These are phyloP conservation scores for Colletotrichum spaethianum DNA, from an alignment of 2,329 filamentous ascomycete genomes.

Conservation along the genomic window DNA sequence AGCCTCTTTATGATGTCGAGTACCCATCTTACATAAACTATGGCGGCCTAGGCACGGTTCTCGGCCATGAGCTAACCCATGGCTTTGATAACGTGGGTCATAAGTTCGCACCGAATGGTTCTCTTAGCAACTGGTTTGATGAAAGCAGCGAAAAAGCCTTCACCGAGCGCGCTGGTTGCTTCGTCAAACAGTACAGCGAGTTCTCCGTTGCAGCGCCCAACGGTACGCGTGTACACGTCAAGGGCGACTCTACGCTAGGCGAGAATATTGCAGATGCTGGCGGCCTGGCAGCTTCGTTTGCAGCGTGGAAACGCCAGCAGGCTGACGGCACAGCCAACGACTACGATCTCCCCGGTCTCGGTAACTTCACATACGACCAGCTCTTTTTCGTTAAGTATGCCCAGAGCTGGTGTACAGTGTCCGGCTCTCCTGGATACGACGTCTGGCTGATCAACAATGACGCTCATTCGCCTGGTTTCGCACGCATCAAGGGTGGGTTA, in stretches of 20 bases:
- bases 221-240: slow-evolving; percentile 70
- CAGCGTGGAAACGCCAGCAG: slow-evolving; percentile 74
- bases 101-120: too few relatives aligned
- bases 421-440: slow-evolving; percentile 65
- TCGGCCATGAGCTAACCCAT: too few relatives aligned
- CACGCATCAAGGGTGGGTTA: slow-evolving; percentile 73
- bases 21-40: too few relatives aligned
- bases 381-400: slow-evolving; percentile 77
- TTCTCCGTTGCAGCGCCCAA: slow-evolving; percentile 70
- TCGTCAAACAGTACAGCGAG: slow-evolving; percentile 75
- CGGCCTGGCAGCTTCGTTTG: slow-evolving; percentile 74
- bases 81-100: too few relatives aligned
- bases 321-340: slow-evolving; percentile 61
- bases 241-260: slow-evolving; percentile 73
- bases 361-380: slow-evolving; percentile 75
- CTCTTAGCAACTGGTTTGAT: too few relatives aligned
- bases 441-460: slow-evolving; percentile 72
- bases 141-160: slow-evolving; percentile 57
- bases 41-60: too few relatives aligned
- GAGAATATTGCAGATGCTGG: slow-evolving; percentile 82
- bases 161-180: slow-evolving; percentile 72
- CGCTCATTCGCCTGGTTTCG: slow-evolving; percentile 75
- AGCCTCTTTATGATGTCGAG: slow-evolving; percentile 72
- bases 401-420: slow-evolving; percentile 77
- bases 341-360: slow-evolving; percentile 70